Conservation (phyloP, 106 monocot genomes). For the Dioscorea alata region DNA sequence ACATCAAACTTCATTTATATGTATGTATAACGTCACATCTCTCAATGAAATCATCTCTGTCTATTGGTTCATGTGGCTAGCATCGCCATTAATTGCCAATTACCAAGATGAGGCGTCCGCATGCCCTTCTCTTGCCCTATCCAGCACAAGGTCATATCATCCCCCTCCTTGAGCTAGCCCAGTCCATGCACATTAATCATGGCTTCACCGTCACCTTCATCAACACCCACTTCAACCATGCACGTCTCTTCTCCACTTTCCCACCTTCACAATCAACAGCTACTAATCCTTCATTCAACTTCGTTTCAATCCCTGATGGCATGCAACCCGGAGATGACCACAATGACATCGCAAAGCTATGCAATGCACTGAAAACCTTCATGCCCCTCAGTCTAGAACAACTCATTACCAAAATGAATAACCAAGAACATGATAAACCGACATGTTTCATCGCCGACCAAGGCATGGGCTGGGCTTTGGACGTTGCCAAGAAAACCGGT, state of each 20-base stretch:
- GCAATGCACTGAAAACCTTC: neutral
- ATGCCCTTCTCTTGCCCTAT: slow-evolving; percentile 26
- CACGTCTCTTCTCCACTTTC: slow-evolving; percentile 10
- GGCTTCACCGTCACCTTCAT: no score
- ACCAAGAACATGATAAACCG: neutral
- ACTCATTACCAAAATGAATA: slow-evolving; percentile 13
- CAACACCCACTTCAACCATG: slow-evolving; percentile 39
- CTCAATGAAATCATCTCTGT: no score
- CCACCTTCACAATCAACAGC: neutral
- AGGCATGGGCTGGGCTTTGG: slow-evolving; percentile 24
- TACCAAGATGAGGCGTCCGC: no score
- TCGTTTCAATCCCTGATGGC: slow-evolving; percentile 38
- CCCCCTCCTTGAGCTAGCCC: slow-evolving; percentile 44
- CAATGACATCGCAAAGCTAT: slow-evolving; percentile 13
- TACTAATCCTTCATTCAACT: slow-evolving; percentile 1
- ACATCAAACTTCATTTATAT: no score
- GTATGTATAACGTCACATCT: no score
- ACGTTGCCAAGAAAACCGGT: no score
- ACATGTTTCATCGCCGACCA: slow-evolving; percentile 30
- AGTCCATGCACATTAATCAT: slow-evolving; percentile 17
- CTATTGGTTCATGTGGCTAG: no score
- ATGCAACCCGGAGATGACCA: slow-evolving; percentile 17
- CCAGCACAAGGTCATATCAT: slow-evolving; percentile 59
- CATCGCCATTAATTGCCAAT: no score
- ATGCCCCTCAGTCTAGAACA: slow-evolving; percentile 22